phyloP scores from a whole-genome alignment of 345 rosid species.

The Camelina laxa region DNA sequence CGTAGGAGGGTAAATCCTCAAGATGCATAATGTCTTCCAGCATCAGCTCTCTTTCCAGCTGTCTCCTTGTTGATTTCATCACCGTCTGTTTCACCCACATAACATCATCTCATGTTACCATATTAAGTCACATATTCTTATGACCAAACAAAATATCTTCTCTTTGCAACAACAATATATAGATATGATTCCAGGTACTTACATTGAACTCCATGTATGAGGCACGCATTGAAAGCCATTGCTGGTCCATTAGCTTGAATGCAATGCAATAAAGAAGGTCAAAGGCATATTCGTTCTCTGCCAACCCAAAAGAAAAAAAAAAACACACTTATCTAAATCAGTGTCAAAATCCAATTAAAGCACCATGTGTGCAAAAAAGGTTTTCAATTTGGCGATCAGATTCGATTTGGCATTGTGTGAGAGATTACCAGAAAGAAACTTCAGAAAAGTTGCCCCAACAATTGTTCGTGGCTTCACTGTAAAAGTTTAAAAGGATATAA shows the following conservation, averaged over 20 bases:
- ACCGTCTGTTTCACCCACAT: conserved; percentile 54
- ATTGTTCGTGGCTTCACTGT: conserved; percentile 88
- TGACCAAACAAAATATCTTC: not conserved
- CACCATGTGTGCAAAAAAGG: not conserved
- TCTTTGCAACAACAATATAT: not conserved
- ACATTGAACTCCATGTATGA: conserved; percentile 99
- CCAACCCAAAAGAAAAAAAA: not conserved
- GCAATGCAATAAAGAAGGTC: conserved; percentile 96
- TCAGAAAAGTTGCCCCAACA: conserved; percentile 86
- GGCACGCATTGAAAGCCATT: conserved; percentile 96
- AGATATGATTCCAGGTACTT: not conserved
- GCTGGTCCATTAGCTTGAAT: conserved; percentile 96
- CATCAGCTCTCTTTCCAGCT: conserved; percentile 90
- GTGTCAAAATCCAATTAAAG: not conserved
- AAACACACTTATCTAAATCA: not conserved
- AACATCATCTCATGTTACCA: not conserved
- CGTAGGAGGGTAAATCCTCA: conserved; percentile 83
- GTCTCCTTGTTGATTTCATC: conserved; percentile 86
- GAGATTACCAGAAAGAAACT: conserved; percentile 80
- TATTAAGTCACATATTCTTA: too few relatives aligned
- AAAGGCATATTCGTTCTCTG: conserved; percentile 92
- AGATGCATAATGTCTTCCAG: conserved; percentile 71
- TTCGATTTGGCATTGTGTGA: not conserved
- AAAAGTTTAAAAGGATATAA: conserved; percentile 31
- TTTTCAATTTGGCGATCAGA: not conserved